Evolutionary conservation across 1,284 basidiomycete species (phyloP), one percentile per base, ranked within the genome.

Genomic region (Cystobasidiaceae sp.): DNA sequence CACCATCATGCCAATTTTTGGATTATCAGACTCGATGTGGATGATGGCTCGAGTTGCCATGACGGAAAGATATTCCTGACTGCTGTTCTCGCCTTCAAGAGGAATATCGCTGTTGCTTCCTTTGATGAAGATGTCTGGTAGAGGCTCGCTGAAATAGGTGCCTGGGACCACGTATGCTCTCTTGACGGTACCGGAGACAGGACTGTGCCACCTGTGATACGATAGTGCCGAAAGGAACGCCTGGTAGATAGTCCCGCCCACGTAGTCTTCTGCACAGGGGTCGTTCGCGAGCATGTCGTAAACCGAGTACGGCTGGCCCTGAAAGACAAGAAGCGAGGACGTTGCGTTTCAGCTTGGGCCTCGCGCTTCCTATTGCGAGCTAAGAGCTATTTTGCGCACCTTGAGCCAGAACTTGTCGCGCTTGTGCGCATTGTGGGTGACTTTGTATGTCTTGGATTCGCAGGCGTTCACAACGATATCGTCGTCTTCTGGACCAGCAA

Each of bases 121-220:
- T 21, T 67, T 68, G 27, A 67, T 71, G 21, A 67, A 65, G 27
- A 37, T 54, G 30, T 70, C 70, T 11, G 70, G 56, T 17, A 67
- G 21, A 13, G 66, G 68, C 73, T 76, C 74, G 32, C 79, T 78
- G 15, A 77, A 85, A 73, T 84, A 84, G 0, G 82, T 80, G 2
- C 84, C 84, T 1, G 77, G 75, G 1, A 83, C 73, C 5, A 78
- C 64, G 25, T 34, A 55, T 1, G 78, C 75, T 59, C 80, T 81
- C 27, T 76, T 74, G 58, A 85, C 76, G 0, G 64, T 78, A 0
- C 83, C 83, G 8, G 76, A 75, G 6, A 85, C 77, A 7, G 83
- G 84, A 28, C 77, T 75, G 70, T 81, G 80, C 83, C 82, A 84
- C 43, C 82, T 81, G 67, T 84, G 83, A 70, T 83, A 85, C 15